phyloP scores from a whole-genome alignment of 192 early-diverging fungal species.

The Entomortierella chlamydospora region DNA sequence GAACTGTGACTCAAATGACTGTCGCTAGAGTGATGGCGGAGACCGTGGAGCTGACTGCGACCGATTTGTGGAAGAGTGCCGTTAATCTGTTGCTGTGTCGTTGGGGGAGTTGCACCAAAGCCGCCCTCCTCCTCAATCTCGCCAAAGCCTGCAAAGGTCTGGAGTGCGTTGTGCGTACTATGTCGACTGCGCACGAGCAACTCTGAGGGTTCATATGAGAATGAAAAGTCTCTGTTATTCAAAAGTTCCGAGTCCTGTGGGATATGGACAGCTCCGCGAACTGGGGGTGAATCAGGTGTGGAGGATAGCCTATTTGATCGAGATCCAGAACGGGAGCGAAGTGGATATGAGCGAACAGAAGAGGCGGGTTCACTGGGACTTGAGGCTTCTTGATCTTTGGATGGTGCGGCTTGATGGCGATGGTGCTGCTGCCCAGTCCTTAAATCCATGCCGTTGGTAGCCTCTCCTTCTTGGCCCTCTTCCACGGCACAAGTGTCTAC shows the following conservation, averaged over 20 bases:
- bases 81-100: not conserved
- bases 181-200: conserved; percentile 14
- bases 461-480: not conserved
- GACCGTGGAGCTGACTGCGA: conserved; percentile 4
- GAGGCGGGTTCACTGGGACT: conserved; percentile 26
- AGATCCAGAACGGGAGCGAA: conserved; percentile 37
- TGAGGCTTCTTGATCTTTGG: conserved; percentile 4
- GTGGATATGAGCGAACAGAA: conserved; percentile 16
- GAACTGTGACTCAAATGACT: conserved; percentile 26
- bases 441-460: conserved; percentile 20
- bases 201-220: conserved; percentile 42
- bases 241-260: conserved; percentile 39
- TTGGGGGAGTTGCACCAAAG: conserved; percentile 15
- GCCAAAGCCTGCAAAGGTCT: conserved; percentile 21
- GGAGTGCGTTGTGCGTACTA: not conserved
- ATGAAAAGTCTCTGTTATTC: conserved; percentile 50
- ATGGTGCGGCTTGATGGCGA: conserved; percentile 4
- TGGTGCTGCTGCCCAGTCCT: conserved; percentile 25
- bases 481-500: not conserved
- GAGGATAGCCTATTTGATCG: conserved; percentile 20
- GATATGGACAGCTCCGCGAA: conserved; percentile 37
- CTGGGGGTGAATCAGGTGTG: conserved; percentile 48
- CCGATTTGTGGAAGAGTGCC: not conserved
- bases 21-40: conserved; percentile 37
- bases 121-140: conserved; percentile 39